A percentile compares a stretch with the other conserved stretches of the same genome.
Conservation (phyloP, 371 early-diverging fungal genomes). For the Umbelopsis sp. region DNA sequence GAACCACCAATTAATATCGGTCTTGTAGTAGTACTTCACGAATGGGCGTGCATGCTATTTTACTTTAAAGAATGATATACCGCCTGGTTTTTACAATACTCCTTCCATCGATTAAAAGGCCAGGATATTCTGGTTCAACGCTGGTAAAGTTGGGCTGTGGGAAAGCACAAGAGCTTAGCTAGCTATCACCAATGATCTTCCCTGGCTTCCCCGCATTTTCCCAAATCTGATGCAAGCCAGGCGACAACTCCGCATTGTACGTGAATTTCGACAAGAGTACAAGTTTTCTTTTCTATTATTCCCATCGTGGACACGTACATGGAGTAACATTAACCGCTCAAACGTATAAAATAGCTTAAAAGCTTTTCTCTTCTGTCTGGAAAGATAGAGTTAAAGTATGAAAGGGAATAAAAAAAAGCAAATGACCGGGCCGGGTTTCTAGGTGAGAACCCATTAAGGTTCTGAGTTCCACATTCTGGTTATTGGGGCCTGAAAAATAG, state of each 20-base stretch:
- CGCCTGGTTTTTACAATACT: no score
- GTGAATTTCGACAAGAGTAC: background rate
- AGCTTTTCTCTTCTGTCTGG: no score
- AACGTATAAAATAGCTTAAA: no score
- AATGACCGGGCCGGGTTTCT: background rate
- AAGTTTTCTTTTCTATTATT: background rate
- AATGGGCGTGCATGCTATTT: no score
- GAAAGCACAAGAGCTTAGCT: background rate
- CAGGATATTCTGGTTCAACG: no score
- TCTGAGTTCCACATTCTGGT: background rate
- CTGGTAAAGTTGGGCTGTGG: background rate
- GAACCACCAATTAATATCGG: no score
- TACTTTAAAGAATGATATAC: no score
- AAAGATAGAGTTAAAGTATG: background rate
- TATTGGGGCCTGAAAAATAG: background rate
- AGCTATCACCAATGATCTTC: background rate
- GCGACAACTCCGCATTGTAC: background rate
- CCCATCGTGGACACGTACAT: background rate
- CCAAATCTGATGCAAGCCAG: background rate
- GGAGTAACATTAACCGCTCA: no score
- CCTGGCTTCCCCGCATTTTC: slow-evolving; percentile 9
- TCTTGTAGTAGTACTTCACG: no score
- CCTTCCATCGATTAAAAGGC: no score
- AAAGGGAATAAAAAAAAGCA: background rate
- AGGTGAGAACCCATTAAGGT: background rate